Evolutionary conservation across 2,329 filamentous ascomycete species (phyloP), one percentile per base, ranked within the genome.

Genomic region (Verticillium isaacii): DNA sequence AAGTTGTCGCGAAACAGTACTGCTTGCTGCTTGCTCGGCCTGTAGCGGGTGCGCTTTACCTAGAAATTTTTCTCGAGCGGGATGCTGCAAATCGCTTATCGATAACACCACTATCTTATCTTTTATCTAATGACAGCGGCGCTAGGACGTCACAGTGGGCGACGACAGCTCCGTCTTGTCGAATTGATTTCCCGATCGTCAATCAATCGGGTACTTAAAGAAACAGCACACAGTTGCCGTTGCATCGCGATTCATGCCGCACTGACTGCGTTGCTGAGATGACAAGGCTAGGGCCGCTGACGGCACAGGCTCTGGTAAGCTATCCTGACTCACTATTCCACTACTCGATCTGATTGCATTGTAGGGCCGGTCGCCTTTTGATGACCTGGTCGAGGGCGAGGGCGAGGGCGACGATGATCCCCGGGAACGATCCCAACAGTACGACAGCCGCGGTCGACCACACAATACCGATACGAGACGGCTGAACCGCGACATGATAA

Each of bases 321-420:
- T 17, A 2, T 29, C 36, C 32, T 50, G 19, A 36, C 15, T 56
- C 12, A 41, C 36, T 19, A 37, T 34, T 19, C 15, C 41, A 32
- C 56, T 17, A 8, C 64, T 63, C 52, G 61, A 14, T 36, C 37
- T 50, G 23, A 5, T 7, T 0, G 17, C 52, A 12, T 2, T 14
- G 2, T 29, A 86, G 84, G 85, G 85, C 63, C 80, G 85, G 29
- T 87, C 84, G 23, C 85, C 85, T 12, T 87, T 85, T 65, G 84
- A 87, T 68, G 82, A 85, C 65, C 80, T 84, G 14, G 78, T 85
- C 45, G 73, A 76, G 32, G 78, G 85, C 58, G 73, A 76, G 29
- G 83, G 83, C 25, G 75, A 81, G 41, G 82, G 80, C 5, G 74
- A 78, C 36, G 72, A 73, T 1, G 74, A 80, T 56, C 67, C 72